Base-by-base conservation (phyloP, 78 protist species). In the Trichosphaerium sp. region DNA sequence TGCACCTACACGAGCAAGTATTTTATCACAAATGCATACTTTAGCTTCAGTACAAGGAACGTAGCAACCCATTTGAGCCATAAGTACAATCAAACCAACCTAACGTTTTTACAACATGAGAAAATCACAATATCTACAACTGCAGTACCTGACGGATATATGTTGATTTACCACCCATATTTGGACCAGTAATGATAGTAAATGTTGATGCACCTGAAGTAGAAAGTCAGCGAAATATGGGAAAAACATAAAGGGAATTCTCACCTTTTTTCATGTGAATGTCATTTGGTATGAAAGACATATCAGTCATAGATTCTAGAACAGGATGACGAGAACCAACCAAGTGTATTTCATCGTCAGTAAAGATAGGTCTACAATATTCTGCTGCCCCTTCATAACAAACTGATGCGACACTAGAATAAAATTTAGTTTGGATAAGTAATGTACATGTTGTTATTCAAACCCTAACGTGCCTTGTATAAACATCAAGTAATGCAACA, bases 1-100 rank as follows among this genome's bases (percentile, higher is more conserved):
- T 0, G 98, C 99, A 18, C 99, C 99, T 47, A 96, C 93, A 25
- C 99, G 75, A 11, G 95, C 87, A 59, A 95, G 73, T 54, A 96
- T 88, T 37, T 71, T 34, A 67, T 94, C 95, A 32, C 63, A 43
- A 14, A 92, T 35, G 18, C 85, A 44, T 26, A 91, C 38, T 6
- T 14, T 1, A 7, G 88, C 84, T 6, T 39, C 23, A 26, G 55
- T 67, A 35, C 93, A 83, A 1, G 99, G 99, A 6, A 95, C 97
- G 75, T 89, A 91, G 65, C 93, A 89, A 28, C 99, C 99, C n/a
- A 96, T 80, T 58, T 97, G 99, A 1, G 99, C 99, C 87, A 97
- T 65, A 7, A 94, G 65, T 1, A 76, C 75, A n/a, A 80, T 48
- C 23, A 93, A 71, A 25, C 97, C 97, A 6, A 75, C 78, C 66